Percentiles rank a stretch among this genome's conserved stretches.
Conservation (phyloP, 2,329 filamentous ascomycete genomes). For the Fusarium odoratissimum region DNA sequence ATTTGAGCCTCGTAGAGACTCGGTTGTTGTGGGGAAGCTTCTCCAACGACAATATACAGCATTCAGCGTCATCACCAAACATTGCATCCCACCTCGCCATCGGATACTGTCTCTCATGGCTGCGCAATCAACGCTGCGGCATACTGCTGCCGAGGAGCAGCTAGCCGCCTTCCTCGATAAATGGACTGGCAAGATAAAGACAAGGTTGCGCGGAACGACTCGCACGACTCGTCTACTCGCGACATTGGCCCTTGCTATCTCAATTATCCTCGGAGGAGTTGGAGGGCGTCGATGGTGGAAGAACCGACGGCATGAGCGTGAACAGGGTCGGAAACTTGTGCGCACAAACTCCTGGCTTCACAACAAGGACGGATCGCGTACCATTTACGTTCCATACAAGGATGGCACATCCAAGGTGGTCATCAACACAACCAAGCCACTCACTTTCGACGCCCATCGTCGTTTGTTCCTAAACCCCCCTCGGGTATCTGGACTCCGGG, state of each 20-base stretch:
- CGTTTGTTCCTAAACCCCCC: conserved; percentile 93
- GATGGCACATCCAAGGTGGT: conserved; percentile 89
- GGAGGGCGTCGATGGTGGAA: conserved; percentile 84
- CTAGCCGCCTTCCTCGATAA: conserved; percentile 72
- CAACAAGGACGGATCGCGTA: conserved; percentile 94
- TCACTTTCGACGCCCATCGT: conserved; percentile 96
- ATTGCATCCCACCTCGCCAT: background rate
- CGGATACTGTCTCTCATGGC: conserved; percentile 70
- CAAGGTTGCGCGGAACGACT: conserved; percentile 72
- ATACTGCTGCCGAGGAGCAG: conserved; percentile 73
- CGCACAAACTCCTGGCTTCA: conserved; percentile 92
- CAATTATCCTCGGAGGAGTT: conserved; percentile 83
- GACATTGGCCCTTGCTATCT: conserved; percentile 78
- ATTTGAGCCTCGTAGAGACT: conserved; percentile 34
- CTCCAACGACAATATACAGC: conserved; percentile 10
- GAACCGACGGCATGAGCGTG: conserved; percentile 78
- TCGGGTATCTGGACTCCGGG: conserved; percentile 79
- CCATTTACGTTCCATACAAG: conserved; percentile 94
- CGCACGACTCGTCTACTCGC: conserved; percentile 79
- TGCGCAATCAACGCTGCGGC: conserved; percentile 84
- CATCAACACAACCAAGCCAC: conserved; percentile 88
- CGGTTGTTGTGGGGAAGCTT: conserved; percentile 39
- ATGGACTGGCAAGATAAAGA: conserved; percentile 65
- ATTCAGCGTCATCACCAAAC: conserved; percentile 29
- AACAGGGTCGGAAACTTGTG: conserved; percentile 83